A percentile compares a stretch with the other conserved stretches of the same genome.
phyloP scores from a whole-genome alignment of 257 asterid genomes.

The Rhazya stricta region DNA sequence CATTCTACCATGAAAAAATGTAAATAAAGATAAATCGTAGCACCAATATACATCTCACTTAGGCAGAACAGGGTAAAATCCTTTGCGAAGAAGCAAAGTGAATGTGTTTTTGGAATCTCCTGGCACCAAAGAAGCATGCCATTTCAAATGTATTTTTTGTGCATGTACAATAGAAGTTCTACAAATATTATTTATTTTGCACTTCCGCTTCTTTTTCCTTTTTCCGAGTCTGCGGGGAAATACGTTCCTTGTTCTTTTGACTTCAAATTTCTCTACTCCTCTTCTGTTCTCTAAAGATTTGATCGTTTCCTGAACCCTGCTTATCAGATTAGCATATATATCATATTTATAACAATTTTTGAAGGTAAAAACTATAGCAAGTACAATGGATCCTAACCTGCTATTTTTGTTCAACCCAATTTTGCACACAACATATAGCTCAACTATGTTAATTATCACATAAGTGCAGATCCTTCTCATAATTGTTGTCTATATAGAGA shows the following conservation, averaged over 20 bases:
- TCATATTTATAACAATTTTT: neutral
- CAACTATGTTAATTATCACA: neutral
- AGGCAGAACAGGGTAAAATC: too few species aligned
- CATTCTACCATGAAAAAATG: conserved; percentile 45
- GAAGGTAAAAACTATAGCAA: neutral
- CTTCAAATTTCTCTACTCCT: neutral
- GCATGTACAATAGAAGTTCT: neutral
- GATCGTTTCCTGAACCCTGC: neutral
- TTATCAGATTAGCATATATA: neutral
- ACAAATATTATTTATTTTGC: neutral
- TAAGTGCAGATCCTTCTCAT: neutral
- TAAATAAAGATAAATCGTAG: neutral
- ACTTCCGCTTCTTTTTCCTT: neutral
- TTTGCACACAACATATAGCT: neutral
- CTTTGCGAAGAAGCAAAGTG: too few species aligned
- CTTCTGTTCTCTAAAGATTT: neutral
- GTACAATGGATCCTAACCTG: neutral
- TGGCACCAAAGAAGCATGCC: neutral
- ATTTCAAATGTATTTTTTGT: neutral
- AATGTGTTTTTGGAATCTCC: neutral
- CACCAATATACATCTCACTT: neutral
- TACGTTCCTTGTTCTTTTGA: too few species aligned
- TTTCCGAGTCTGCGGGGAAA: neutral
- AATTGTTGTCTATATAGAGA: neutral
- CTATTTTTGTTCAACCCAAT: neutral